Evolutionary conservation across 352 stramenopile species (phyloP), one percentile per base, ranked within the genome.

Genomic region (Elongisporangium undulatum): DNA sequence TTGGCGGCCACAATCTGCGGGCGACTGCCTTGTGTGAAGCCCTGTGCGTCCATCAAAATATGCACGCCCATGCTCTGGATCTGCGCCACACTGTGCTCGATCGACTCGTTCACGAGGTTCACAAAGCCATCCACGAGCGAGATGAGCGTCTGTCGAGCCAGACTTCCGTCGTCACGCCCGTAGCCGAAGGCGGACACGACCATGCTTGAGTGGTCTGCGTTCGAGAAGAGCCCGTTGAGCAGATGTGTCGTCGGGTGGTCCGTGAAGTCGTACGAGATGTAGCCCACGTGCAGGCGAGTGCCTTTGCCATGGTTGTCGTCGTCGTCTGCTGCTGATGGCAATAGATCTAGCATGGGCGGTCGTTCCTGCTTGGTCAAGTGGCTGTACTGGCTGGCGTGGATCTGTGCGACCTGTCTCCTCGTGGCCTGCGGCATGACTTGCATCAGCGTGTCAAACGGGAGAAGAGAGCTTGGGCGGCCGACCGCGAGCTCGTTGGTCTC

Each of bases 41-140:
- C 87, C 74, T 95, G 87, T 3, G 87, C 76, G 51, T 95, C 87
- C 67, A 95, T 89, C 17, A 92, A 34, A 58, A 95, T 86, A 48
- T 94, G 66, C 19, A 87, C 54, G 6, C 68, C 20, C 8, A 75
- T 63, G 8, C 51, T 34, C 9, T 59, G 68, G 21, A 90, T 85
- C 39, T 49, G 34, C 8, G n/a, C 24, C 15, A 68, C 60, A 45
- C 74, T 82, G 16, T 85, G 61, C 21, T 74, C 67, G 15, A 75
- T 77, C 0, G 77, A 82, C 6, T 51, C n/a, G 0, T 53, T 21
- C 9, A 68, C 66, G 12, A 92, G 59, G 54, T 91, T 72, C 26
- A 84, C 58, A 50, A 92, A 92, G 19, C 68, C 61, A 49, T 85
- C 79, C n/a, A 75, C 72, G 17, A 63, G 62, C n/a, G 50, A 15